Percentiles rank a stretch among this genome's conserved stretches.
phyloP scores from a whole-genome alignment of 306 rosid genomes.

The Aeschynomene evenia region DNA sequence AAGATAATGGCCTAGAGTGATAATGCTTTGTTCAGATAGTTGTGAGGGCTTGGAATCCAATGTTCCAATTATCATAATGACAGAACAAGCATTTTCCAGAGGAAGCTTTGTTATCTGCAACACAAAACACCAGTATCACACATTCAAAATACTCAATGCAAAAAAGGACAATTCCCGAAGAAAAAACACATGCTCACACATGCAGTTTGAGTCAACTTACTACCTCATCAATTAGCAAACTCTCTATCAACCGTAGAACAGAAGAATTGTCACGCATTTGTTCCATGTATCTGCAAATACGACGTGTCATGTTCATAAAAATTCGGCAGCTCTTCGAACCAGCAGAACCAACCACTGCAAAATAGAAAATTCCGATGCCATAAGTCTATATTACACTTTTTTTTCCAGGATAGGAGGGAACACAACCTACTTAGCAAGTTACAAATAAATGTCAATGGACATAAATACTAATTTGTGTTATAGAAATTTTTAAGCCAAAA shows the following conservation, averaged over 20 bases:
- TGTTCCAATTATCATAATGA: conserved; percentile 58
- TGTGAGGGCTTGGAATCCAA: conserved; percentile 58
- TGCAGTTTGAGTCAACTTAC: conserved; percentile 44
- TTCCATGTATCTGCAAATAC: conserved; percentile 49
- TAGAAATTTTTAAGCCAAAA: not conserved
- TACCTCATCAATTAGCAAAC: conserved; percentile 52
- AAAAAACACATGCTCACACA: not conserved
- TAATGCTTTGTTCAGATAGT: conserved; percentile 56
- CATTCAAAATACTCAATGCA: not conserved
- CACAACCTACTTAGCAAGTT: conserved; percentile 18
- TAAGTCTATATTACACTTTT: conserved; percentile 3
- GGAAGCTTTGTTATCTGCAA: conserved; percentile 52
- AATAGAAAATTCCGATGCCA: conserved; percentile 8
- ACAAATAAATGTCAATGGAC: conserved; percentile 16
- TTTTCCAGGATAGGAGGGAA: not conserved
- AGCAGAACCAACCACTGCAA: conserved; percentile 47
- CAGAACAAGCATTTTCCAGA: conserved; percentile 63
- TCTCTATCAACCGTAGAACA: conserved; percentile 58
- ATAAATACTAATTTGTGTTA: conserved; percentile 16
- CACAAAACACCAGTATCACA: conserved; percentile 30
- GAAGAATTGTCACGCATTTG: conserved; percentile 71
- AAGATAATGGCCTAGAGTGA: conserved; percentile 50
- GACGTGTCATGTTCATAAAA: conserved; percentile 46
- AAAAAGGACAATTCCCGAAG: not conserved
- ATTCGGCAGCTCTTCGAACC: conserved; percentile 39